Conservation (phyloP, 1,284 basidiomycete genomes). For the Marasmius sp. region DNA sequence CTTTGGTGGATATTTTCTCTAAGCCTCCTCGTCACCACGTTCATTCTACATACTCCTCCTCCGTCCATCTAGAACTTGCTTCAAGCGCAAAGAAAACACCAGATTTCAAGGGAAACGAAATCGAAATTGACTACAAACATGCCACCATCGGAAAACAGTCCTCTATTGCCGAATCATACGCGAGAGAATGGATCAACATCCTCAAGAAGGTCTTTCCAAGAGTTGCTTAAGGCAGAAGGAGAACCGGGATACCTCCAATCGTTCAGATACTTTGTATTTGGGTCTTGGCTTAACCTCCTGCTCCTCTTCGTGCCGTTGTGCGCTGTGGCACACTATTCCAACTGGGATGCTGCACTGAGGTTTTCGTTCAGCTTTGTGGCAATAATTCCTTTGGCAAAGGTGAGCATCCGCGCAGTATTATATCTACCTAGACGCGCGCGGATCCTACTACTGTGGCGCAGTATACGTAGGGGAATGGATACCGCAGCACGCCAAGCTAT, state of each 20-base stretch:
- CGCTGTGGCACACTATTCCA: conserved; percentile 56
- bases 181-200: conserved; percentile 20
- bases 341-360: conserved; percentile 83
- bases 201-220: conserved; percentile 36
- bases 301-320: conserved; percentile 78
- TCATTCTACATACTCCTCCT: neutral
- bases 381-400: conserved; percentile 86
- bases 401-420: conserved; percentile 23
- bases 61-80: neutral
- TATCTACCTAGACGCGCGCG: neutral
- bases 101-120: neutral
- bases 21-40: too few relatives aligned
- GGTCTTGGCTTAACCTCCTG: conserved; percentile 76
- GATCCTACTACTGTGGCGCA: neutral
- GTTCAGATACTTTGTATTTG: conserved; percentile 66
- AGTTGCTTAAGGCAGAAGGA: conserved; percentile 54
- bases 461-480: too few relatives aligned
- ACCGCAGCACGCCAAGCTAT: neutral
- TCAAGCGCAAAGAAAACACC: neutral
- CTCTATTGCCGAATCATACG: conserved; percentile 45
- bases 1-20: too few relatives aligned
- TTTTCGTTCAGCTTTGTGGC: conserved; percentile 85
- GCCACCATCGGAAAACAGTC: conserved; percentile 35
- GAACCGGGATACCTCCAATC: conserved; percentile 65
- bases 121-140: neutral